Evolutionary conservation across 177 flowering plant species (phyloP).

Genomic region (Telopea speciosissima): DNA sequence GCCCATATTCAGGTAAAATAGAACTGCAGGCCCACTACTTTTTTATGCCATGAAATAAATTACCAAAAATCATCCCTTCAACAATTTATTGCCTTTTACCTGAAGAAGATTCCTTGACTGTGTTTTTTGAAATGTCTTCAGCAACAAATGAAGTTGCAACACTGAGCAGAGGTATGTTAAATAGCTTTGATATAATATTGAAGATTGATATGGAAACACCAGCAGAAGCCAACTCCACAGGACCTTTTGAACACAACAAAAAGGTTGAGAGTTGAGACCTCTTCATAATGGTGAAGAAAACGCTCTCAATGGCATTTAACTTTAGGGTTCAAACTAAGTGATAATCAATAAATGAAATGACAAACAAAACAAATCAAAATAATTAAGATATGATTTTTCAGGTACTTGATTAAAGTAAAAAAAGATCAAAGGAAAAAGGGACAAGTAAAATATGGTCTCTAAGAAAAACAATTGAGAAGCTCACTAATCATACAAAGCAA

Average conservation of each 20-base stretch:
- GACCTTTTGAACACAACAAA: slow-evolving; percentile 35
- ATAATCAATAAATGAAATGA: slow-evolving; percentile 4
- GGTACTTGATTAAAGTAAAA: neutral
- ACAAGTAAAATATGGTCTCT: neutral
- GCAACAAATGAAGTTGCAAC: slow-evolving; percentile 97
- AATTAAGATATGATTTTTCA: neutral
- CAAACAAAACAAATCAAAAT: neutral
- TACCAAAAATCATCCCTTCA: neutral
- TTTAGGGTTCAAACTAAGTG: slow-evolving; percentile 3
- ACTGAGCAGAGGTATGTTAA: slow-evolving; percentile 93
- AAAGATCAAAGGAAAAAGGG: neutral
- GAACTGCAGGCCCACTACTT: neutral
- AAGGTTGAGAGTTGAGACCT: neutral
- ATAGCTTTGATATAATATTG: slow-evolving; percentile 81
- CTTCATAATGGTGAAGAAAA: neutral
- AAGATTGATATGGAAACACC: slow-evolving; percentile 85
- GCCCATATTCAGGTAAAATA: slow-evolving; percentile 2
- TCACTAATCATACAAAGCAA: neutral
- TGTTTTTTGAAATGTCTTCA: slow-evolving; percentile 66
- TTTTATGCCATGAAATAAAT: neutral
- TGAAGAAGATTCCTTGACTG: slow-evolving; percentile 31
- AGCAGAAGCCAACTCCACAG: slow-evolving; percentile 91
- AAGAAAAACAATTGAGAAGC: neutral
- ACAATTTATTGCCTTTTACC: slow-evolving; percentile 31
- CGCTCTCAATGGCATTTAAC: neutral